phyloP scores from a whole-genome alignment of 140 eudicot genomes.

The Anethum foeniculum region DNA sequence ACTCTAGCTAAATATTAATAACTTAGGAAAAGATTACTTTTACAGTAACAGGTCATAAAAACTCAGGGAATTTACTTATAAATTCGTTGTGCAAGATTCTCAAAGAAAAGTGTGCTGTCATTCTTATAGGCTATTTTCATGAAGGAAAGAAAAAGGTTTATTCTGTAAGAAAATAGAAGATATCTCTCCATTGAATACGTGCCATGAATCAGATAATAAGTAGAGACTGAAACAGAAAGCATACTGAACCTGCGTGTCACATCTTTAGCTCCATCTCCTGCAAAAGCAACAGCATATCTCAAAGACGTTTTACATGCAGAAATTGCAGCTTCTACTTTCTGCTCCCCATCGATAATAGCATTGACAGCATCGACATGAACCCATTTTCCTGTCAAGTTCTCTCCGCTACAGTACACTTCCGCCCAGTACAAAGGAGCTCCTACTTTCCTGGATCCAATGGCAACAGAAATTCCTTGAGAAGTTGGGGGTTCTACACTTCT shows the following conservation, averaged over 20 bases:
- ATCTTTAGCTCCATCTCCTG: conserved; percentile 89
- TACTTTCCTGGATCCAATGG: conserved; percentile 70
- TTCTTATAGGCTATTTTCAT: background rate
- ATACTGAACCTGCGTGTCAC: conserved; percentile 82
- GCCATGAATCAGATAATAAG: background rate
- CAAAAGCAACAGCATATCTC: conserved; percentile 93
- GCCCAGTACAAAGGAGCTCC: conserved; percentile 95
- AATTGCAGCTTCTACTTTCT: conserved; percentile 79
- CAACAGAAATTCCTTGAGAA: conserved; percentile 60
- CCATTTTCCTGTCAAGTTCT: conserved; percentile 83
- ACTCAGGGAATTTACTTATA: background rate
- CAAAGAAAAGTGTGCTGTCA: background rate
- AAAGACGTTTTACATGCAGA: conserved; percentile 77
- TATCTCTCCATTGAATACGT: background rate
- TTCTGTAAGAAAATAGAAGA: background rate
- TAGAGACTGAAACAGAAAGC: background rate
- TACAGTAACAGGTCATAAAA: background rate
- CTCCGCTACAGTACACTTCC: conserved; percentile 71
- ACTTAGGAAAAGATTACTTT: background rate
- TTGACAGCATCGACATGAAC: conserved; percentile 83
- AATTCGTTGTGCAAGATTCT: background rate
- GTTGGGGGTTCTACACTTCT: conserved; percentile 30
- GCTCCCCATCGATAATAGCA: conserved; percentile 78
- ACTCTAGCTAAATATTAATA: background rate
- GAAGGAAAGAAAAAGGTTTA: background rate